Conservation (phyloP, 225 moss, liverwort and hornwort species). For the Polytrichum commune region DNA sequence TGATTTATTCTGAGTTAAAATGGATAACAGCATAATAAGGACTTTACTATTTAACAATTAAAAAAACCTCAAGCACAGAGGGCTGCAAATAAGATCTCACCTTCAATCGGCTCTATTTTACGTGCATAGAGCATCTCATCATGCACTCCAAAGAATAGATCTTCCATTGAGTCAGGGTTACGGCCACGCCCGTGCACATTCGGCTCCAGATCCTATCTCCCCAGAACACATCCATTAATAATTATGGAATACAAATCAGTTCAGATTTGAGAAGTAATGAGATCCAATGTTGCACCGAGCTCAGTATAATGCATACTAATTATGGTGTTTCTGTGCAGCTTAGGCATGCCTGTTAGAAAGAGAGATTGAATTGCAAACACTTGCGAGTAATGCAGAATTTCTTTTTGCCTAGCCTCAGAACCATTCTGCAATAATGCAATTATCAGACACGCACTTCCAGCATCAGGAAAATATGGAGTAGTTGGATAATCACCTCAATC, state of each 20-base stretch:
- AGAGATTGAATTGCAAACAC: no score
- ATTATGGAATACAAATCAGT: background rate
- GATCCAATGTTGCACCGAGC: no score
- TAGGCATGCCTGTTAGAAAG: no score
- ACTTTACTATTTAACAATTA: no score
- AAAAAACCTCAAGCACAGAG: background rate
- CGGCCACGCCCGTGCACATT: conserved; percentile 90
- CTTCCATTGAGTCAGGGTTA: conserved; percentile 77
- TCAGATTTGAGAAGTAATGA: no score
- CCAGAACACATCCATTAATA: background rate
- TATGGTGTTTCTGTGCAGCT: no score
- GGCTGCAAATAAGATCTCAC: conserved; percentile 27
- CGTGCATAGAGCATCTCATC: conserved; percentile 97
- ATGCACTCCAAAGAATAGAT: conserved; percentile 90
- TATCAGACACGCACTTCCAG: background rate
- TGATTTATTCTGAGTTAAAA: no score
- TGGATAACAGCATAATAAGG: no score
- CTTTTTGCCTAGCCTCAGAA: no score
- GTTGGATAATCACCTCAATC: conserved; percentile 66
- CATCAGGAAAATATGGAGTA: conserved; percentile 3
- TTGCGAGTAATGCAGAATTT: no score
- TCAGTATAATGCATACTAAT: no score
- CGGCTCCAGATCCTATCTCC: conserved; percentile 63
- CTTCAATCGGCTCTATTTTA: conserved; percentile 82
- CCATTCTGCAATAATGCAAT: no score